Base-by-base conservation (phyloP, 1,139 yeast species). In the Debaryomycetaceae sp. region DNA sequence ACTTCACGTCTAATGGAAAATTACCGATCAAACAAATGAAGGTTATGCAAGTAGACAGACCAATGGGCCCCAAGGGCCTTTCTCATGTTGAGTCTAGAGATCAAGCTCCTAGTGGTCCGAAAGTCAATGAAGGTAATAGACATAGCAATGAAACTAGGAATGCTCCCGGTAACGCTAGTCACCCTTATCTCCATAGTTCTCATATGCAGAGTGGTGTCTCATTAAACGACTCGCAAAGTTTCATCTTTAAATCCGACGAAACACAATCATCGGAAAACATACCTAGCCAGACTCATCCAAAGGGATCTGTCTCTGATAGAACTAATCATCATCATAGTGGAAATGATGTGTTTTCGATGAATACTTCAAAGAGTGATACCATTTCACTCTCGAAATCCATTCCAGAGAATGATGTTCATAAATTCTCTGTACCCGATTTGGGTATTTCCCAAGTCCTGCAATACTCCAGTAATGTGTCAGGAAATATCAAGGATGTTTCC, bases 11-110 rank as follows among this genome's bases (percentile, higher is more conserved):
- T 6, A 70, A 72, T 54, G 78, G 78, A 1, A 64, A 66, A 44
- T 60, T 72, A 23, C 78, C 78, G 0, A 50, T 61, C 57, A 73
- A 73, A 50, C 76, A 75, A 7, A 72, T 73, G 78, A 66, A 59
- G 43, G 66, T 68, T 6, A 57, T 72, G 61, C 59, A 50, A 37
- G 58, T 54, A n/a, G 63, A 59, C 43, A 45, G 62, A 24, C 55
- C 60, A 14, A 8, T 36, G 17, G 39, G 30, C 2, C 31, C 42
- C 6, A 22, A 35, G 20, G 42, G 36, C 7, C 6, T 31, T 24
- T 23, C 42, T 14, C 24, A 6, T 6, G 20, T 33, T 11, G 17
- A 14, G 31, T 22, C 39, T 11, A 8, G n/a, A 14, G 37, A 34
- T 4, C 37, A 9, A 13, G 23, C 9, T 14, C 5, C 13, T 11